Evolutionary conservation across 176 grass and related monocot species (phyloP), one percentile per base, ranked within the genome.

Genomic region (Ensete ventricosum): DNA sequence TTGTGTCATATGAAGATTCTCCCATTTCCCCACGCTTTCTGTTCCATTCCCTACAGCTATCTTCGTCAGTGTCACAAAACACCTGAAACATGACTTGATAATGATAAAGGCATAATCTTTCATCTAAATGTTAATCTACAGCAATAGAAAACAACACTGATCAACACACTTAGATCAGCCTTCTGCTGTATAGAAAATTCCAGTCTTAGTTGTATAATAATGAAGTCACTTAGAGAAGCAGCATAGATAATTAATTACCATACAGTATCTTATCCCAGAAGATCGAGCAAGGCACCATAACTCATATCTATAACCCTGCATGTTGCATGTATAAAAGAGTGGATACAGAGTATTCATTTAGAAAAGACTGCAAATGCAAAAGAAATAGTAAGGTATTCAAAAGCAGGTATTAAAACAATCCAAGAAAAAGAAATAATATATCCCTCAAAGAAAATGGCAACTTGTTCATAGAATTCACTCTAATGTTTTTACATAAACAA

Each of bases 271-370:
- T 85, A 96, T 86, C 16, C 93, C 85, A 53, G 93, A 82, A 79
- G 93, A 87, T 69, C 93, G 85, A 16, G 93, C 93, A 67, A 96
- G 93, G 81, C 93, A 96, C 93, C 93, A 96, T 54, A 96, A 71
- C 58, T 96, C 93, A 66, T 96, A 96, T 52, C 90, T 85, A 77
- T 96, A 96, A 62, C 93, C 93, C 93, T 96, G 81, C 59, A 80
- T 72, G 71, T 67, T 53, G 27, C 34, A 71, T n/a, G 62, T 16
- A 70, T 73, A 29, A 63, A 14, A 73, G 2, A 62, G 7, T 54
- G 48, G n/a, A 53, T n/a, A 55, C 2, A 54, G 9, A 21, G n/a
- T 55, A 22, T 22, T 22, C 7, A 43, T 11, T 3, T 57, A 52
- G 21, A 19, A 76, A 49, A n/a, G 14, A 62, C 24, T 6, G n/a